phyloP scores from a whole-genome alignment of 2,329 filamentous ascomycete species.

The Orbilia blumenaviensis region DNA sequence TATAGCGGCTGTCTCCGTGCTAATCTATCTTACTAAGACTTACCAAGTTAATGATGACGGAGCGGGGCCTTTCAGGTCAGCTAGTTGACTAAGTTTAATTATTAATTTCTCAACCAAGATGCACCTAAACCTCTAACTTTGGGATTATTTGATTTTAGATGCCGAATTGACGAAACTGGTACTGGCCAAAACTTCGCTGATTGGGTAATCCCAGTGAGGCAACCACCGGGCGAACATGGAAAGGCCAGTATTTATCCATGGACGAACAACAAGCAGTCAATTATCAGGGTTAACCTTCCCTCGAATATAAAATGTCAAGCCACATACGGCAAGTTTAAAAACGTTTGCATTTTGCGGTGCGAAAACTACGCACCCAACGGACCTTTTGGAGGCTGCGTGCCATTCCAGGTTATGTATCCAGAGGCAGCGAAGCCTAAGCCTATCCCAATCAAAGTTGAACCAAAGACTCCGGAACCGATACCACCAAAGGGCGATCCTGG shows the following conservation, averaged over 20 bases:
- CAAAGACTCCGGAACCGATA: not conserved
- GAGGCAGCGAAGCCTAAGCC: not conserved
- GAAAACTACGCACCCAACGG: conserved; percentile 9
- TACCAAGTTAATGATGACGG: conserved; percentile 5
- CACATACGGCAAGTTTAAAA: not conserved
- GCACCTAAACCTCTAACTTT: too few relatives aligned
- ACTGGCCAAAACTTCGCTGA: not conserved
- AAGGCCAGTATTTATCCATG: not conserved
- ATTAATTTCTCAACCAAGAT: too few relatives aligned
- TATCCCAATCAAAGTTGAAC: not conserved
- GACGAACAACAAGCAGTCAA: not conserved
- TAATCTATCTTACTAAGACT: too few relatives aligned
- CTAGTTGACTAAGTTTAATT: too few relatives aligned
- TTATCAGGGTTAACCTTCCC: not conserved
- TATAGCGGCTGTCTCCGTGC: too few relatives aligned
- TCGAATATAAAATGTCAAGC: not conserved
- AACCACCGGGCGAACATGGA: not conserved
- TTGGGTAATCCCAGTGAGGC: not conserved
- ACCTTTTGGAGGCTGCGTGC: conserved; percentile 1
- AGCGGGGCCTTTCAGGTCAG: not conserved
- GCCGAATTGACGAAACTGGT: conserved; percentile 7
- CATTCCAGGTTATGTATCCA: not conserved
- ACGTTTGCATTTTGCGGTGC: conserved; percentile 1
- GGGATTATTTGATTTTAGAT: not conserved
- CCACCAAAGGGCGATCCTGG: not conserved